Conservation (phyloP, 495 filamentous ascomycete species). For the Penicillium lividum region DNA sequence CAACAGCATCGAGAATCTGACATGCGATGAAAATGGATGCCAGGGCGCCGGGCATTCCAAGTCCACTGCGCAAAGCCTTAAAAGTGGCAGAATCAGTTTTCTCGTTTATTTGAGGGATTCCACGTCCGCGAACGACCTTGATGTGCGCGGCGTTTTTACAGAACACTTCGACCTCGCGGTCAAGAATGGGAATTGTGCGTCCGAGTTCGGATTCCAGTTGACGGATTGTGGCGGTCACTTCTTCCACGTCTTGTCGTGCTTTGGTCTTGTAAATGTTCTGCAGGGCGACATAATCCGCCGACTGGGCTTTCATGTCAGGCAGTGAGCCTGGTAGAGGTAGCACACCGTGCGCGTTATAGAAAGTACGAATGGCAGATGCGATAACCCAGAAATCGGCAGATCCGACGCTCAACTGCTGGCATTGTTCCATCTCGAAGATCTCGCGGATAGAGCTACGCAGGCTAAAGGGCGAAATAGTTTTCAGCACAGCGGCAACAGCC, state of each 20-base stretch:
- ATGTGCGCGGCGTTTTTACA: constrained; percentile 96
- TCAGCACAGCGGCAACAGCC: constrained; percentile 82
- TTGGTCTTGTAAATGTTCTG: constrained; percentile 95
- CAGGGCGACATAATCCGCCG: constrained; percentile 83
- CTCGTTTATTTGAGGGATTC: constrained; percentile 45
- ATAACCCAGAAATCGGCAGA: constrained; percentile 82
- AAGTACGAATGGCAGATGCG: constrained; percentile 73
- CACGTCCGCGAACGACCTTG: constrained; percentile 73
- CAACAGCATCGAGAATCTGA: constrained; percentile 59
- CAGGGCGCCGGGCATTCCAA: constrained; percentile 56
- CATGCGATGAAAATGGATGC: constrained; percentile 78
- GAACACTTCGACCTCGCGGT: constrained; percentile 85
- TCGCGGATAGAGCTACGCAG: constrained; percentile 69
- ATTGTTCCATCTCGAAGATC: constrained; percentile 71
- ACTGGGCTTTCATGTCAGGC: constrained; percentile 98
- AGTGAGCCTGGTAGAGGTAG: constrained; percentile 85
- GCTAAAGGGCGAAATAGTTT: constrained; percentile 68
- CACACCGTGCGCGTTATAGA: constrained; percentile 67
- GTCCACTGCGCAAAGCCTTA: constrained; percentile 35
- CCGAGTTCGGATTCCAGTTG: constrained; percentile 56
- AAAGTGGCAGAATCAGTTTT: constrained; percentile 34
- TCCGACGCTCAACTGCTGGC: constrained; percentile 44
- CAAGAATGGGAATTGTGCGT: constrained; percentile 52
- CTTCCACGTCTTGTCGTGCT: constrained; percentile 74
- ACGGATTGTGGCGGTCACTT: constrained; percentile 73